Conservation (phyloP, 495 filamentous ascomycete genomes). For the Sporormia fimetaria region DNA sequence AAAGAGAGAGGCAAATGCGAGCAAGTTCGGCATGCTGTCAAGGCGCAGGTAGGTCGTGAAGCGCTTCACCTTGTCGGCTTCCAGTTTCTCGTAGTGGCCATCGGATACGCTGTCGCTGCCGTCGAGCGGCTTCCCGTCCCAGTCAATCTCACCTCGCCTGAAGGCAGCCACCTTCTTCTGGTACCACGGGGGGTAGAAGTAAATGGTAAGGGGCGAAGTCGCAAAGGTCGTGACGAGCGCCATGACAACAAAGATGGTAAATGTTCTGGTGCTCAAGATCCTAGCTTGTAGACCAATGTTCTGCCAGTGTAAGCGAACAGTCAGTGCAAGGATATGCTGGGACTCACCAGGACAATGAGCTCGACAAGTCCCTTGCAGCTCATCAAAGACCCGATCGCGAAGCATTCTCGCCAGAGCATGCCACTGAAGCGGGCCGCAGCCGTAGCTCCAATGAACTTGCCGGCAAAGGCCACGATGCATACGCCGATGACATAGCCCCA, state of each 20-base stretch:
- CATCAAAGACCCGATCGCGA: conserved; percentile 88
- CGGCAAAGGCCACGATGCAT: conserved; percentile 69
- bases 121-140: conserved; percentile 61
- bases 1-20: conserved; percentile 73
- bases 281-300: conserved; percentile 91
- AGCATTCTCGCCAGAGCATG: conserved; percentile 84
- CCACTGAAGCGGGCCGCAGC: conserved; percentile 66
- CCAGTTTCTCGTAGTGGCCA: conserved; percentile 32
- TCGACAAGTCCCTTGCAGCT: conserved; percentile 96
- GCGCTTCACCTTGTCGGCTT: conserved; percentile 34
- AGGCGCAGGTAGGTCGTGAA: conserved; percentile 66
- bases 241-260: conserved; percentile 99
- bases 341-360: conserved; percentile 78
- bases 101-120: conserved; percentile 32
- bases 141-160: conserved; percentile 86
- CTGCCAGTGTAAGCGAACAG: conserved; percentile 34
- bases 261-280: conserved; percentile 76
- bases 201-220: conserved; percentile 71
- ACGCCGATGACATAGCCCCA: conserved; percentile 92
- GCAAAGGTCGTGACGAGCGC: conserved; percentile 85
- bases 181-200: conserved; percentile 79
- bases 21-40: conserved; percentile 76
- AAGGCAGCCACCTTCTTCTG: conserved; percentile 84
- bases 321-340: neutral
- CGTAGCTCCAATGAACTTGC: conserved; percentile 78